These are phyloP conservation scores for Apophysomyces variabilis DNA, from an alignment of 371 early-diverging fungal genomes.

Conservation along the genomic window DNA sequence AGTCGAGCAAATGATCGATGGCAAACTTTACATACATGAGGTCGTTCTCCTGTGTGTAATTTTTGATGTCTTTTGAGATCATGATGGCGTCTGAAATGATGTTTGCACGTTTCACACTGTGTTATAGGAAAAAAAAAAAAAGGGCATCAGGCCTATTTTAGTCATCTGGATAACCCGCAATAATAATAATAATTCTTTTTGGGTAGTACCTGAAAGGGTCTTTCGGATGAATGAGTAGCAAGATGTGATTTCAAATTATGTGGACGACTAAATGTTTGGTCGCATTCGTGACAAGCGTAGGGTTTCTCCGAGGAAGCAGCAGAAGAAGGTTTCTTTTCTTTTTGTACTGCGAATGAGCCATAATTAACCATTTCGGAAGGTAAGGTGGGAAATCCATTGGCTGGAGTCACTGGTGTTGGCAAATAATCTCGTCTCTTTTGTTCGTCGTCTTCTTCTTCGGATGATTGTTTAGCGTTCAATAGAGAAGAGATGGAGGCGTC, in stretches of 20 bases:
- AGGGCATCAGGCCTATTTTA: conserved; percentile 1
- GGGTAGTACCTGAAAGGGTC: conserved; percentile 39
- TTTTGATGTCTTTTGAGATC: conserved; percentile 80
- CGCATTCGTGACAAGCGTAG: conserved; percentile 38
- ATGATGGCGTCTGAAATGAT: conserved; percentile 73
- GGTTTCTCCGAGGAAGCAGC: conserved; percentile 14
- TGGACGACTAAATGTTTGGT: conserved; percentile 44
- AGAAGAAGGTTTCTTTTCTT: not conserved
- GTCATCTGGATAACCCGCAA: conserved; percentile 6
- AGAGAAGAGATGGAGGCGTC: conserved; percentile 15
- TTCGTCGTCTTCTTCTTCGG: not conserved
- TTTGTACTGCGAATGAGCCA: not conserved
- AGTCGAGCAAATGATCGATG: conserved; percentile 74
- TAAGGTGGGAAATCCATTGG: conserved; percentile 18
- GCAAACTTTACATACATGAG: conserved; percentile 53
- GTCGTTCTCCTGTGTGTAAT: conserved; percentile 78
- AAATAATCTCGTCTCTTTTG: conserved; percentile 16
- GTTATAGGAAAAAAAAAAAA: conserved; percentile 14
- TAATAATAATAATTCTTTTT: not conserved
- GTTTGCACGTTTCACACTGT: conserved; percentile 51
- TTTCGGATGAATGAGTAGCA: conserved; percentile 44
- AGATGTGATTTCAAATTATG: conserved; percentile 51
- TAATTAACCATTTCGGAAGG: not conserved
- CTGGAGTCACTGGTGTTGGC: conserved; percentile 30
- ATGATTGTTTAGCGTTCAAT: conserved; percentile 10